Conservation (phyloP, 1,284 basidiomycete species). For the Cystobasidium pallidum region DNA sequence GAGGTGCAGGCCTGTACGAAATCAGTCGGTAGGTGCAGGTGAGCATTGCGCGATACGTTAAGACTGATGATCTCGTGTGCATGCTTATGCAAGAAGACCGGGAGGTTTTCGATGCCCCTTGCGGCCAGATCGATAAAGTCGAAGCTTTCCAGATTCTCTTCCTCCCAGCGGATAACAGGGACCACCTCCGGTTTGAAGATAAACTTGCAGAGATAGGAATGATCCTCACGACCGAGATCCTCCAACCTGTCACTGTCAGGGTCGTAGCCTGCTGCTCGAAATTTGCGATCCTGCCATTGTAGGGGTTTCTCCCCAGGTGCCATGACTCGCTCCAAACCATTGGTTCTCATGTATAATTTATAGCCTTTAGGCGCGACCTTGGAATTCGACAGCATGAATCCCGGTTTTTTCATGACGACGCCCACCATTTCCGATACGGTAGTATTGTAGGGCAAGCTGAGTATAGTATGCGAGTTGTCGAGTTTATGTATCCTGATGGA, state of each 20-base stretch:
- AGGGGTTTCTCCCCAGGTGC: conserved; percentile 81
- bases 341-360: conserved; percentile 57
- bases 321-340: conserved; percentile 69
- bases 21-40: conserved; percentile 94
- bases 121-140: conserved; percentile 83
- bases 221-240: conserved; percentile 76
- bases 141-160: conserved; percentile 72
- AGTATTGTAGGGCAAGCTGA: conserved; percentile 50
- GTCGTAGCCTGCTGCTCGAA: conserved; percentile 90
- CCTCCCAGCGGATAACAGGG: conserved; percentile 62
- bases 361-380: conserved; percentile 63
- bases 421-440: conserved; percentile 48
- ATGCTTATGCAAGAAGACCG: conserved; percentile 82
- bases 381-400: conserved; percentile 60
- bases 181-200: conserved; percentile 60
- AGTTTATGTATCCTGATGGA: conserved; percentile 52
- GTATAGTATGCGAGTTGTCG: conserved; percentile 52
- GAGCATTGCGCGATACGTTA: conserved; percentile 90
- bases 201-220: conserved; percentile 85
- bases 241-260: conserved; percentile 74
- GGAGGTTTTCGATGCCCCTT: conserved; percentile 83
- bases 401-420: conserved; percentile 48
- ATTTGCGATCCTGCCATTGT: conserved; percentile 76
- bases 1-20: conserved; percentile 88
- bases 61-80: conserved; percentile 84